Conservation (phyloP, 805 yeast genomes). For the Zygoascus ofunaensis region DNA sequence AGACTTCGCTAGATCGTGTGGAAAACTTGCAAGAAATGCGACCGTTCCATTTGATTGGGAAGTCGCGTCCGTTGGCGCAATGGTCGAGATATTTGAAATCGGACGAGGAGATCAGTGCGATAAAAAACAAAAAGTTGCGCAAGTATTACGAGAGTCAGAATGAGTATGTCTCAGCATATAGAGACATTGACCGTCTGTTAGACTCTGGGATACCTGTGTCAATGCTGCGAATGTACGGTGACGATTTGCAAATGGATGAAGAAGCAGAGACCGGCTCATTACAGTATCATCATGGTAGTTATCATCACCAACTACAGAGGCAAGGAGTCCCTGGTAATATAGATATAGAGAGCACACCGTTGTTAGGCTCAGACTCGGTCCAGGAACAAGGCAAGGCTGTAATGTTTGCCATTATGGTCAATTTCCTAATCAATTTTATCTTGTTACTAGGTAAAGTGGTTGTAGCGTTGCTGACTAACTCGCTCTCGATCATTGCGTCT, state of each 20-base stretch:
- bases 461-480: constrained; percentile 55
- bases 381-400: constrained; percentile 40
- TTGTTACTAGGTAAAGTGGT: constrained; percentile 51
- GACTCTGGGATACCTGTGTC: constrained; percentile 62
- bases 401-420: constrained; percentile 51
- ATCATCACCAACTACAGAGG: constrained; percentile 11
- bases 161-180: constrained; percentile 45
- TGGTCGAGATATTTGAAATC: constrained; percentile 31
- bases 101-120: constrained; percentile 21
- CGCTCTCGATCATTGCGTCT: constrained; percentile 71
- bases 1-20: neutral
- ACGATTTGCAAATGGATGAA: constrained; percentile 24
- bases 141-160: constrained; percentile 52
- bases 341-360: constrained; percentile 47
- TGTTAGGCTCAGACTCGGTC: constrained; percentile 38
- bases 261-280: constrained; percentile 1
- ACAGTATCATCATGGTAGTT: neutral
- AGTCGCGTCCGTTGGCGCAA: constrained; percentile 30
- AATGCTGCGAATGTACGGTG: constrained; percentile 55
- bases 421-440: constrained; percentile 47
- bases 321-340: constrained; percentile 50
- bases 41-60: constrained; percentile 41
- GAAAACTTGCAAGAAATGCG: constrained; percentile 37
- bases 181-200: constrained; percentile 52
- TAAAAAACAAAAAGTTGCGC: constrained; percentile 27